phyloP scores from a whole-genome alignment of 2,329 filamentous ascomycete genomes.

The Tolypocladium pustulatum region DNA sequence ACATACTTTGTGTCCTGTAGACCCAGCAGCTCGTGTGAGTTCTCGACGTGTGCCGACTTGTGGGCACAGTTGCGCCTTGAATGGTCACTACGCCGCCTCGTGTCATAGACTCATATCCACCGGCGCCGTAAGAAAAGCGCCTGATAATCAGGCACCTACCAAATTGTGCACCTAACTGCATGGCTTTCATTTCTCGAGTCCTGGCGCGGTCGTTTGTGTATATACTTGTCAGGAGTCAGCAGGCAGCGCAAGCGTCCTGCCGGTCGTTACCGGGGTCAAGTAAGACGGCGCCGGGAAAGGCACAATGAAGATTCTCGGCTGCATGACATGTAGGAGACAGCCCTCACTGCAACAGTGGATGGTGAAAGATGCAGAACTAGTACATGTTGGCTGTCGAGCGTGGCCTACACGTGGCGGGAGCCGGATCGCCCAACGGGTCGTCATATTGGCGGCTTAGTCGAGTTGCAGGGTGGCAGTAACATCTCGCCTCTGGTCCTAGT shows the following conservation, averaged over 20 bases:
- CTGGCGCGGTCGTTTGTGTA: not conserved
- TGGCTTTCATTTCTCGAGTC: not conserved
- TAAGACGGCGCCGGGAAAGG: not conserved
- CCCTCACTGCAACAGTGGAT: not conserved
- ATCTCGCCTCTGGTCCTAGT: not conserved
- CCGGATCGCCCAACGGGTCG: not conserved
- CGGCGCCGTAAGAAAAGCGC: not conserved
- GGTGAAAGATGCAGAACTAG: not conserved
- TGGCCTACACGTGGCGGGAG: not conserved
- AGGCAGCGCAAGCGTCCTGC: not conserved
- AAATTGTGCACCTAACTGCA: not conserved
- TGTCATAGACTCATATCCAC: not conserved
- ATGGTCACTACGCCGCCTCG: not conserved
- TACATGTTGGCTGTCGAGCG: not conserved
- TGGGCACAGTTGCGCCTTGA: not conserved
- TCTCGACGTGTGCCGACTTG: too few species aligned
- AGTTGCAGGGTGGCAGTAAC: not conserved
- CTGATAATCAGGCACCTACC: not conserved
- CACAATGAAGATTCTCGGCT: not conserved
- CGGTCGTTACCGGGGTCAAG: not conserved
- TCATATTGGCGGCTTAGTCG: not conserved
- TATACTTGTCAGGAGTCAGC: not conserved
- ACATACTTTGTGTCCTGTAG: not conserved
- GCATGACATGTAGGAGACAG: not conserved
- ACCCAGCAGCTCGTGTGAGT: not conserved